Base-by-base conservation (phyloP, 1,139 yeast species). In the Candida sojae region DNA sequence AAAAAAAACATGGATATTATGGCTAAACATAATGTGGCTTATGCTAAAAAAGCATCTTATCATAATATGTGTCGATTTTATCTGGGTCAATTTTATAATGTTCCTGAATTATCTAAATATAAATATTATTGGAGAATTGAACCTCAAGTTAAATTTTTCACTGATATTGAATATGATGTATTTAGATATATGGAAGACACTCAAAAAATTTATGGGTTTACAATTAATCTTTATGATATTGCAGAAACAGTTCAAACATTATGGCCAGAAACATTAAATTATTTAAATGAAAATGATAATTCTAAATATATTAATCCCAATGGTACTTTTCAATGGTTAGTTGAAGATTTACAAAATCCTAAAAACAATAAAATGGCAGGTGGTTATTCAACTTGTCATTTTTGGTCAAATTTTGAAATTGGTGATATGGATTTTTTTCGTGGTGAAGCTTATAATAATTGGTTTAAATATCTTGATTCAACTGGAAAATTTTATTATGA, bases 351-450 rank as follows among this genome's bases (percentile, higher is more conserved):
- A 50, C 88, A 83, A 60, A 74, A 81, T 52, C 89, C 91, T 0
- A 65, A 75, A 25, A 84, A 82, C 56, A 75, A 72, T 31, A 56
- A 64, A 34, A 59, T 60, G 4, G 78, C 91, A 0, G 72, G 80
- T 28, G 92, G 93, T 2, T 88, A 87, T 67, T 86, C 93, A 9
- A 84, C 93, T 0, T 88, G 96, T 59, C 96, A 88, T 65, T 88
- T 88, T 64, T 88, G 96, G 96, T 82, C 92, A 38, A 88, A 88
- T 64, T 88, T 88, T 59, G 96, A 88, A 61, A 80, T 88, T 53
- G 96, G 85, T 23, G 86, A 87, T 57, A 79, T 89, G 86, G 90
- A 88, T 56, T 89, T 89, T 57, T 88, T 75, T 68, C 70, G 96
- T 39, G 68, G 78, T 21, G 83, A 85, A 52, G 82, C 88, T 1